A percentile compares a stretch with the other conserved stretches of the same genome.
Conservation (phyloP, 352 stramenopile species). For the Pythium rhizo-oryzae region DNA sequence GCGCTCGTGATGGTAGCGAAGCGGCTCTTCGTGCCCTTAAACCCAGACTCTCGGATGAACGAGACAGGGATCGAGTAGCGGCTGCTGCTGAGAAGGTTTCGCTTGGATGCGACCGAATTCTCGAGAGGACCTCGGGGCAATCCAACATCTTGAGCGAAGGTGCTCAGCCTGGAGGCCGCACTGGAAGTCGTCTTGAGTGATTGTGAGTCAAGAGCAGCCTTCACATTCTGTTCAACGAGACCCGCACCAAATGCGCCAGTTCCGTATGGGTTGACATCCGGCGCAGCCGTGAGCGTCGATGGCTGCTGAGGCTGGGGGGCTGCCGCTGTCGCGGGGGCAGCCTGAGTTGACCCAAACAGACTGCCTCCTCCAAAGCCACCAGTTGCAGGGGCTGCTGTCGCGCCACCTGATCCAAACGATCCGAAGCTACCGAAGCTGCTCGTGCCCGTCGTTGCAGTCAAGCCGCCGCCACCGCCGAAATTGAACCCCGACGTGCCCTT, state of each 20-base stretch:
- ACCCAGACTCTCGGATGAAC: conserved; percentile 67
- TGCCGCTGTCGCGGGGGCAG: conserved; percentile 4
- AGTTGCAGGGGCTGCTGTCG: conserved; percentile 8
- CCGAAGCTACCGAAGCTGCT: conserved; percentile 25
- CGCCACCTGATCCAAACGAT: conserved; percentile 22
- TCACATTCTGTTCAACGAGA: conserved; percentile 51
- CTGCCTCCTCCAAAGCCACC: conserved; percentile 20
- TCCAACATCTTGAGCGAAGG: conserved; percentile 72
- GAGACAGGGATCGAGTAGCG: conserved; percentile 63
- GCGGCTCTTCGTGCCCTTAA: conserved; percentile 72
- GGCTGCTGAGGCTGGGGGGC: conserved; percentile 22
- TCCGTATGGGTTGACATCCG: conserved; percentile 64
- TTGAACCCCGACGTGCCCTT: conserved; percentile 18
- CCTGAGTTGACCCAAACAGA: conserved; percentile 10
- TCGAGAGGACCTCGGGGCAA: conserved; percentile 64
- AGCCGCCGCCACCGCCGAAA: conserved; percentile 16
- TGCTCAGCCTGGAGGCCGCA: conserved; percentile 49
- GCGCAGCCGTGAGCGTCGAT: conserved; percentile 42
- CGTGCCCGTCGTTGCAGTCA: conserved; percentile 7
- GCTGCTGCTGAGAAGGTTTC: conserved; percentile 41
- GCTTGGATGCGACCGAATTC: conserved; percentile 53
- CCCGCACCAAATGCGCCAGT: conserved; percentile 46
- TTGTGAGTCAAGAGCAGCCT: conserved; percentile 29
- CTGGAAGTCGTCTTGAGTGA: conserved; percentile 37
- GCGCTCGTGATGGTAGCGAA: conserved; percentile 57